phyloP scores from a whole-genome alignment of 2,329 filamentous ascomycete genomes.

The Colletotrichum cordylinicola region DNA sequence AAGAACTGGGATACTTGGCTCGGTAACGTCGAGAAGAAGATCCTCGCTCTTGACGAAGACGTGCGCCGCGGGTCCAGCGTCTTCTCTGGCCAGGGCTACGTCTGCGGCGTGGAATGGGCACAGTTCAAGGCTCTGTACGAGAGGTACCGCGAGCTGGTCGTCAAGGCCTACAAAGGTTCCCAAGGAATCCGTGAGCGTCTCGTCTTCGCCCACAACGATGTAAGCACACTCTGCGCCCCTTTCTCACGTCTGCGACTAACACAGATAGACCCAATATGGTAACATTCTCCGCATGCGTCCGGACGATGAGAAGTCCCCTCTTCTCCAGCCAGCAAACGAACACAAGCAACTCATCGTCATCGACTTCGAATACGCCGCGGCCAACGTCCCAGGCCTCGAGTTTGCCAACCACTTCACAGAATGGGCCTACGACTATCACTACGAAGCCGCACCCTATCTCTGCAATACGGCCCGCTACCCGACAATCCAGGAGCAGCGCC shows the following conservation, averaged over 20 bases:
- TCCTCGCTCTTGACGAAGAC: constrained; percentile 63
- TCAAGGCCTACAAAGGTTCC: constrained; percentile 71
- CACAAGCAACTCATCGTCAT: constrained; percentile 98
- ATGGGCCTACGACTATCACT: constrained; percentile 98
- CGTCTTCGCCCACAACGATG: constrained; percentile 98
- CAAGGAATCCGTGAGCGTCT: constrained; percentile 74
- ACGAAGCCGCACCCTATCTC: constrained; percentile 65
- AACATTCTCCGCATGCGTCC: constrained; percentile 83
- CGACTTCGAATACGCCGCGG: constrained; percentile 96
- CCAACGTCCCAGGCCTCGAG: constrained; percentile 85
- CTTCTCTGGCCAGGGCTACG: constrained; percentile 57
- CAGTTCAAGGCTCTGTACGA: constrained; percentile 77
- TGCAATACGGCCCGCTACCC: constrained; percentile 79
- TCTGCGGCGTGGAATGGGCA: constrained; percentile 86
- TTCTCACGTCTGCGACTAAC: background rate
- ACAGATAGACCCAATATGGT: constrained; percentile 87
- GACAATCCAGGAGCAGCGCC: constrained; percentile 77
- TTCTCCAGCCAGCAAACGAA: constrained; percentile 87
- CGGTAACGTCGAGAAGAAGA: constrained; percentile 65
- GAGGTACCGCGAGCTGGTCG: constrained; percentile 78
- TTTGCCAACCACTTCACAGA: constrained; percentile 99
- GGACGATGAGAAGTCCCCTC: constrained; percentile 78
- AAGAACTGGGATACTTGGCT: constrained; percentile 96
- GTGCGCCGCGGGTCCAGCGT: constrained; percentile 45
- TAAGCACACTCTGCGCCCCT: constrained; percentile 49